These are phyloP conservation scores for Sugiyamaella castrensis DNA, from an alignment of 1,139 yeast genomes.

Conservation along the genomic window DNA sequence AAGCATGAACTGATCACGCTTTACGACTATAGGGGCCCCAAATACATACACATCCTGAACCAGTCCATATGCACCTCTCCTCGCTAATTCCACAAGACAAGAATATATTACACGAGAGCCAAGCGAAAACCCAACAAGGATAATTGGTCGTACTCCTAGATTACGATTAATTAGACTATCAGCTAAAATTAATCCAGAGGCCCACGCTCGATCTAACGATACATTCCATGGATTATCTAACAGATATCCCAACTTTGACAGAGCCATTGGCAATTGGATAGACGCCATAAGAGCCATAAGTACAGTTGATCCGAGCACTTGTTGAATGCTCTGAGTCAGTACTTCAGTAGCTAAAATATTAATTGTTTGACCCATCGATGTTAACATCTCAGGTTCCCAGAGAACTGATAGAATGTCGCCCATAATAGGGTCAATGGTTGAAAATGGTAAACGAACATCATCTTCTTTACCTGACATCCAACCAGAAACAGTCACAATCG, in stretches of 20 bases:
- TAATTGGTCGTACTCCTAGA: constrained; percentile 88
- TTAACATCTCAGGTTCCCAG: constrained; percentile 99
- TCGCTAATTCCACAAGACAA: constrained; percentile 81
- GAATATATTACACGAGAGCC: constrained; percentile 94
- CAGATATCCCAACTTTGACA: constrained; percentile 82
- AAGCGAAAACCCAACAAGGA: constrained; percentile 87
- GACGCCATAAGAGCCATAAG: constrained; percentile 95
- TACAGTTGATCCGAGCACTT: constrained; percentile 88
- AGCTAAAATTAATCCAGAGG: constrained; percentile 88
- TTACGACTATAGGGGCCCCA: constrained; percentile 85
- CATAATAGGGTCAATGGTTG: constrained; percentile 96
- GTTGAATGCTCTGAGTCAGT: constrained; percentile 88
- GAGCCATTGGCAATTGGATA: constrained; percentile 85
- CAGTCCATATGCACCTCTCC: constrained; percentile 81
- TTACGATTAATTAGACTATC: constrained; percentile 85
- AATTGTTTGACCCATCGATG: constrained; percentile 94
- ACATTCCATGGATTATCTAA: constrained; percentile 98
- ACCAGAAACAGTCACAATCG: constrained; percentile 90
- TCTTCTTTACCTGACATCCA: constrained; percentile 97
- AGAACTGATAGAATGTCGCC: constrained; percentile 88
- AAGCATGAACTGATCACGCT: constrained; percentile 70
- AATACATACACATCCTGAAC: constrained; percentile 84
- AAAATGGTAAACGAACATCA: constrained; percentile 94
- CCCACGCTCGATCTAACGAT: constrained; percentile 95
- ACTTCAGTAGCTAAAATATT: constrained; percentile 92